Base-by-base conservation (phyloP, 768 basidiomycete species). In the Gloeophyllum trabeum region DNA sequence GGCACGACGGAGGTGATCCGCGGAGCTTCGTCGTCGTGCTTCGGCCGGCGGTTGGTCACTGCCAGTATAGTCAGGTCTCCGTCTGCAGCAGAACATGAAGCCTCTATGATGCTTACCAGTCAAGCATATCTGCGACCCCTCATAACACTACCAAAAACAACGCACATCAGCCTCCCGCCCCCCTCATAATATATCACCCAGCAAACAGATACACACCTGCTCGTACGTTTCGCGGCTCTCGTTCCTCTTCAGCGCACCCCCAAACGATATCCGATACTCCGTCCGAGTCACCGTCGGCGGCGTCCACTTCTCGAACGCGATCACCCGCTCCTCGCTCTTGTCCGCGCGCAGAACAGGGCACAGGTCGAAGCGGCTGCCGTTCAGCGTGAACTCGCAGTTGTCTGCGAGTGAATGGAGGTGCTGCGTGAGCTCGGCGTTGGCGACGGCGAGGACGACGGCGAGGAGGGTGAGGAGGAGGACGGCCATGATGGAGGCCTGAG, bases 41-140 rank as follows among this genome's bases (percentile, higher is more conserved):
- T 25, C 13, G 54, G 55, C 4, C 47, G 49, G 13, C 45, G 41
- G 43, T 54, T 53, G 22, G 44, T 35, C 22, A 50, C 54, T 59
- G 35, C 23, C 21, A 40, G 7, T 21, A 19, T 37, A 6, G 36
- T 10, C 20, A 21, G 7, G 10, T 37, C 10, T 12, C 7, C 20
- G 30, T 23, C 6, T 7, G 13, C 14, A 28, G 5, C 42, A 24
- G 46, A 16, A n/a, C 18, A 6, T 32, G 18, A 13, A 34, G 36
- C 23, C n/a, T n/a, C n/a, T n/a, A n/a, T n/a, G n/a, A n/a, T n/a
- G 42, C 52, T 45, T 35, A 57, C 59, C 43, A 10, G 48, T 58
- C 37, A 50, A 30, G 46, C 59, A 59, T 22, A 61, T 54, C 55
- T 53, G 55, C 12, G 59, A 59, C 28, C 59, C 59, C 7, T 46